These are phyloP conservation scores for Trypanosoma cruzi DNA, from an alignment of 208 protist genomes.

Conservation along the genomic window DNA sequence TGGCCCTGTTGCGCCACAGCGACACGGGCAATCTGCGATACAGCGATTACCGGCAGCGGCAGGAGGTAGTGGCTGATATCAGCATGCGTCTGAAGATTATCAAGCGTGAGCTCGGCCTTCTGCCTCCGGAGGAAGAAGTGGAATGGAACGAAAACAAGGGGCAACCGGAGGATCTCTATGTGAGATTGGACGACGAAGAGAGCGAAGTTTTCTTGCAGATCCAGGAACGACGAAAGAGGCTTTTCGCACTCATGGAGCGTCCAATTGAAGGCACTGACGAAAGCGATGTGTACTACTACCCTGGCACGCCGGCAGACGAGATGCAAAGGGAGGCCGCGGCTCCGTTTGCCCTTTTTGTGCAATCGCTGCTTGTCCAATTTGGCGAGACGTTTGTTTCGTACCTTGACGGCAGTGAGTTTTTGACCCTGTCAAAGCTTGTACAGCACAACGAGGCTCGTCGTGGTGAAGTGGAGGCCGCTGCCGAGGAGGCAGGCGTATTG, in stretches of 20 bases:
- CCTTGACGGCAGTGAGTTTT: slow-evolving; percentile 67
- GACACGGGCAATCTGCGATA: slow-evolving; percentile 31
- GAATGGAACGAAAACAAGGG: not conserved
- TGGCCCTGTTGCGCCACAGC: slow-evolving; percentile 40
- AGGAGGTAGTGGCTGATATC: slow-evolving; percentile 58
- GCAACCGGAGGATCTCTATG: slow-evolving; percentile 42
- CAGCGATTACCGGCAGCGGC: slow-evolving; percentile 62
- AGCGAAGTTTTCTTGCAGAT: not conserved
- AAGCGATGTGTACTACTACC: slow-evolving; percentile 20
- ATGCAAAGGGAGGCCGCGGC: slow-evolving; percentile 10
- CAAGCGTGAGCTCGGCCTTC: slow-evolving; percentile 77
- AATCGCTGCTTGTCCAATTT: not conserved
- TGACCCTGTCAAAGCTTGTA: slow-evolving; percentile 29
- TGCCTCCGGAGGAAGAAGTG: slow-evolving; percentile 51
- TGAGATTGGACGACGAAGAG: not conserved
- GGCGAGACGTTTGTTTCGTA: slow-evolving; percentile 50
- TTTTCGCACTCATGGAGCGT: not conserved
- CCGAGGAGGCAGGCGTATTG: slow-evolving; percentile 31
- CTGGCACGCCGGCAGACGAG: slow-evolving; percentile 13
- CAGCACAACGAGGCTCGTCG: slow-evolving; percentile 48
- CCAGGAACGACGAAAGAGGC: not conserved
- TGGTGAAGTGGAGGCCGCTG: slow-evolving; percentile 28
- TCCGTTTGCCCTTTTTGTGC: not conserved
- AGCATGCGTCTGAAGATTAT: slow-evolving; percentile 72
- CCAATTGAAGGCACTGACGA: slow-evolving; percentile 20